phyloP scores from a whole-genome alignment of 257 asterid genomes.

The Nemophila menziesii region DNA sequence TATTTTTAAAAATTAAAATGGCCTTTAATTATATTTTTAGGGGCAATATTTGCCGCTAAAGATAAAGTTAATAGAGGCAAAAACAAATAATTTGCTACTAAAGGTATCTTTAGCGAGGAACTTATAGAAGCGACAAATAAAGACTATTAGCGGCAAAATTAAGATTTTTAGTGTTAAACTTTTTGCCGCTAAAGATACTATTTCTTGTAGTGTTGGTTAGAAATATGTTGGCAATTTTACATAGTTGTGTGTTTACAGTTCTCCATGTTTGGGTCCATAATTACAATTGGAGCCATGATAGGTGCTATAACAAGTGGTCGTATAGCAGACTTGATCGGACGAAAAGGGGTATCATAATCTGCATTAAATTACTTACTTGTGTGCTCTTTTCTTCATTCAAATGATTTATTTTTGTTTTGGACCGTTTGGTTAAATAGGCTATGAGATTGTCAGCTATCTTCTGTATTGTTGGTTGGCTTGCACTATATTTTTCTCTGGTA shows the following conservation, averaged over 20 bases:
- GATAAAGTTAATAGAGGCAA: no score
- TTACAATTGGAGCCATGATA: constrained; percentile 84
- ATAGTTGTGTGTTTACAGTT: constrained; percentile 24
- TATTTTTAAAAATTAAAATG: no score
- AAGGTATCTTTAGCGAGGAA: no score
- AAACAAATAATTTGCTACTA: no score
- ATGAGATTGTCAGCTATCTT: constrained; percentile 64
- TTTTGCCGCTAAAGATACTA: no score
- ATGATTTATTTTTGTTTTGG: no score
- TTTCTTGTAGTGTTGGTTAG: no score
- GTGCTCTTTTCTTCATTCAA: background rate
- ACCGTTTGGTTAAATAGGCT: constrained; percentile 31
- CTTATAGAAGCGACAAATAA: no score
- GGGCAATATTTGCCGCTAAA: no score
- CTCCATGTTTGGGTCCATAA: constrained; percentile 69
- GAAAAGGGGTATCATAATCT: constrained; percentile 49
- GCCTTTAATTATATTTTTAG: no score
- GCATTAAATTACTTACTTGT: background rate
- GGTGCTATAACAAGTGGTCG: constrained; percentile 75
- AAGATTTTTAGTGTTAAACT: no score
- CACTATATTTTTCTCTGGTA: constrained; percentile 52
- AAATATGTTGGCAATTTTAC: background rate
- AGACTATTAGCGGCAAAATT: no score
- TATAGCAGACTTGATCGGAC: constrained; percentile 56
- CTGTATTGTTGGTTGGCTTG: constrained; percentile 69